These are phyloP conservation scores for Pyracantha coccinea DNA, from an alignment of 331 rosid genomes.

Conservation along the genomic window DNA sequence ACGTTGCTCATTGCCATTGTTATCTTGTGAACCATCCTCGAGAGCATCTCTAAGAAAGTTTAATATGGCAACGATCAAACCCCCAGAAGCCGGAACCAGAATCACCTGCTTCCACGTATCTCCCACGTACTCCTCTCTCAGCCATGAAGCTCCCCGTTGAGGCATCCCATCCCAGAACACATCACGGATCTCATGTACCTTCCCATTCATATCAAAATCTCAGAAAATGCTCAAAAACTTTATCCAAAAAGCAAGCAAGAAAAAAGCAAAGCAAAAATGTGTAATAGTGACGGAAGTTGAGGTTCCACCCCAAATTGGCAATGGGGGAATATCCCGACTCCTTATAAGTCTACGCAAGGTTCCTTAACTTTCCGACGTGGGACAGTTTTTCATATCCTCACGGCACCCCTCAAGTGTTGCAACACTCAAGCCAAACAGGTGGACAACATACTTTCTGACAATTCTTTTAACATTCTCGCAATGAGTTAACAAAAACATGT, in stretches of 20 bases:
- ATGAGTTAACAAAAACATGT: not conserved
- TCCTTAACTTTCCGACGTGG: not conserved
- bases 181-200: conserved; percentile 82
- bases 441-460: not conserved
- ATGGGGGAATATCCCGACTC: not conserved
- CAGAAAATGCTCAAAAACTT: not conserved
- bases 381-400: not conserved
- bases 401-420: not conserved
- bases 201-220: not conserved
- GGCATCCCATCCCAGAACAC: conserved; percentile 83
- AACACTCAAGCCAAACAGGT: not conserved
- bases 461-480: not conserved
- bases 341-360: not conserved
- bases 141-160: conserved; percentile 71
- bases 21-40: conserved; percentile 14
- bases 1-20: not conserved
- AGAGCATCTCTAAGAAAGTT: conserved; percentile 35
- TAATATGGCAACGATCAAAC: conserved; percentile 47
- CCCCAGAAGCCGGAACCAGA: conserved; percentile 76
- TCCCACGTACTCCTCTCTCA: conserved; percentile 56
- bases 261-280: not conserved
- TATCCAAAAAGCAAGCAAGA: not conserved
- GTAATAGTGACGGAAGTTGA: no score
- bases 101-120: conserved; percentile 63
- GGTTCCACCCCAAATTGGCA: no score